Percentiles rank a stretch among this genome's conserved stretches.
These are phyloP conservation scores for Orobanche coerulescens DNA, from an alignment of 257 asterid species.

Conservation along the genomic window DNA sequence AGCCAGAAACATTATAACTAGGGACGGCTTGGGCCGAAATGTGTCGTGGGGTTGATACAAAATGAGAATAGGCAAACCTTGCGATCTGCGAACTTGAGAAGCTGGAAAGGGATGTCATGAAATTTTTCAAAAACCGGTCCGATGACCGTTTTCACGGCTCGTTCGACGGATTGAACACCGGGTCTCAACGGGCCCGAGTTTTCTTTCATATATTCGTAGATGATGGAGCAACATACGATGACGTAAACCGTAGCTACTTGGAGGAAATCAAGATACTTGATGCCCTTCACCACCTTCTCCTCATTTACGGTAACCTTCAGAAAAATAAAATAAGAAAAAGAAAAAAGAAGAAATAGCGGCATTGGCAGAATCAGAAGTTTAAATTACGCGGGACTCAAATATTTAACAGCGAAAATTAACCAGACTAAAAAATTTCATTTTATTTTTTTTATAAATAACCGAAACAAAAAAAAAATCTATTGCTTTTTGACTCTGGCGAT, in stretches of 20 bases:
- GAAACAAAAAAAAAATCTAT: too few species aligned
- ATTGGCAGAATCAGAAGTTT: too few species aligned
- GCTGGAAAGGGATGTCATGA: slow-evolving; percentile 42
- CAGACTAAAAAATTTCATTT: too few species aligned
- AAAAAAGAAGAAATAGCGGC: background rate
- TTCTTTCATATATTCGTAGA: slow-evolving; percentile 62
- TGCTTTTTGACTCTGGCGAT: too few species aligned
- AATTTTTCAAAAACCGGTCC: slow-evolving; percentile 66
- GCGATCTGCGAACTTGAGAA: slow-evolving; percentile 61
- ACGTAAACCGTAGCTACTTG: slow-evolving; percentile 42
- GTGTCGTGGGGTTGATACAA: too few species aligned
- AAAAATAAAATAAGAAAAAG: background rate
- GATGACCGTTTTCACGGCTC: slow-evolving; percentile 47
- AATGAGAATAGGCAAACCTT: slow-evolving; percentile 40
- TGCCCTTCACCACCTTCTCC: slow-evolving; percentile 32
- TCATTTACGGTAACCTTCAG: slow-evolving; percentile 28
- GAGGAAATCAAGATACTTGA: slow-evolving; percentile 53
- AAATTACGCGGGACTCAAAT: too few species aligned
- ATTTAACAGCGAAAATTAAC: too few species aligned
- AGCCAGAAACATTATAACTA: background rate
- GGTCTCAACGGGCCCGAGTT: slow-evolving; percentile 69
- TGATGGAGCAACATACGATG: slow-evolving; percentile 43
- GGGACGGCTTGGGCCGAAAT: too few species aligned
- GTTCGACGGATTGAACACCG: slow-evolving; percentile 70
- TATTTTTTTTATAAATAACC: too few species aligned